A percentile compares a stretch with the other conserved stretches of the same genome.
Conservation (phyloP, 768 basidiomycete genomes). For the Hebeloma cylindrosporum region DNA sequence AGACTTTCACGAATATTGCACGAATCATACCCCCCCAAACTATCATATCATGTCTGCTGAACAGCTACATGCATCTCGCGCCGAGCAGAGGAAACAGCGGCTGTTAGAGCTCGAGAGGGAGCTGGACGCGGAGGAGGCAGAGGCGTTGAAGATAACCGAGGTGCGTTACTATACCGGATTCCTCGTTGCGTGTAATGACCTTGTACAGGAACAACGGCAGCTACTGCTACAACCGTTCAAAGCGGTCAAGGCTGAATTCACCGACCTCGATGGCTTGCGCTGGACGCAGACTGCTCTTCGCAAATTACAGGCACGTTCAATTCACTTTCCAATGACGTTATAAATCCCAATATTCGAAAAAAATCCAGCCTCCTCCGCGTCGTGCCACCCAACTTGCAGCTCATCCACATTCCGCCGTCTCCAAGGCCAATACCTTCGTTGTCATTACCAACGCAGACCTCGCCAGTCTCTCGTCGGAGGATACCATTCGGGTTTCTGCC, state of each 20-base stretch:
- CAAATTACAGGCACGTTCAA: conserved; percentile 23
- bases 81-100: conserved; percentile 46
- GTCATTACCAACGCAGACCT: conserved; percentile 40
- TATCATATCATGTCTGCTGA: conserved; percentile 6
- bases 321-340: not conserved
- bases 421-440: conserved; percentile 23
- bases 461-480: conserved; percentile 33
- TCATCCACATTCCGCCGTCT: not conserved
- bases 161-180: conserved; percentile 26
- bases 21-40: conserved; percentile 8
- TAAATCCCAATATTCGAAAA: not conserved
- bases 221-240: conserved; percentile 44
- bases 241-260: conserved; percentile 60
- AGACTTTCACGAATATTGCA: not conserved
- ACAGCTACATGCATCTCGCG: conserved; percentile 32
- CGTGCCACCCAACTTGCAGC: not conserved
- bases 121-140: conserved; percentile 51
- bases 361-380: not conserved
- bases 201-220: conserved; percentile 39
- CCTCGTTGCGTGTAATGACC: conserved; percentile 2
- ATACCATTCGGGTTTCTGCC: conserved; percentile 36
- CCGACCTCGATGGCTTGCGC: conserved; percentile 58
- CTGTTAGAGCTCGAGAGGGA: conserved; percentile 53
- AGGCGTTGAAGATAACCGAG: conserved; percentile 59
- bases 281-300: conserved; percentile 44